These are phyloP conservation scores for Colletotrichum neosansevieriae DNA, from an alignment of 2,329 filamentous ascomycete species.

Conservation along the genomic window DNA sequence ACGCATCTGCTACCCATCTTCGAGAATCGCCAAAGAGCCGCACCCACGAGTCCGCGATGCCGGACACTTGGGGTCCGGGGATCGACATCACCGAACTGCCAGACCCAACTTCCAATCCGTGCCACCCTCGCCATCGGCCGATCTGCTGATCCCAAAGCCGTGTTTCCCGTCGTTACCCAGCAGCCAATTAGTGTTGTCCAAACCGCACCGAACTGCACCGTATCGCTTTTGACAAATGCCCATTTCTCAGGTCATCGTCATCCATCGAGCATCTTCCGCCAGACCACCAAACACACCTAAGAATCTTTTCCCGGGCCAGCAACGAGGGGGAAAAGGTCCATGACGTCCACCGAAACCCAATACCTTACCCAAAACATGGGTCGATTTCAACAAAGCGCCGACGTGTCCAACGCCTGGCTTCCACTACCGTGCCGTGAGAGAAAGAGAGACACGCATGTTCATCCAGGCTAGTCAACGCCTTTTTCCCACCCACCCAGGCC, in stretches of 20 bases:
- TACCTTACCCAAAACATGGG: neutral
- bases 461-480: no score
- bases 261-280: neutral
- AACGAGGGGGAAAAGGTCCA: neutral
- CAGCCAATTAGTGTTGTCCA: neutral
- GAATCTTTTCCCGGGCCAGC: neutral
- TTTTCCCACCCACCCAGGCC: neutral
- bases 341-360: neutral
- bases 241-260: neutral
- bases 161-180: neutral
- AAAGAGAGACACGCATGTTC: neutral
- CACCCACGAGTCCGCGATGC: neutral
- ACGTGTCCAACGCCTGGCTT: neutral
- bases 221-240: conserved; percentile 1
- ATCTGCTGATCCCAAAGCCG: conserved; percentile 3
- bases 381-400: conserved; percentile 14
- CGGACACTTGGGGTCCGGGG: neutral
- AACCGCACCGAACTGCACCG: neutral
- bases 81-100: neutral
- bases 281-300: conserved; percentile 12
- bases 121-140: neutral
- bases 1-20: neutral
- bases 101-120: conserved; percentile 9
- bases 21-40: conserved; percentile 8
- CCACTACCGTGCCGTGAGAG: neutral